These are phyloP conservation scores for Coriaria nepalensis DNA, from an alignment of 306 rosid genomes.

Conservation along the genomic window DNA sequence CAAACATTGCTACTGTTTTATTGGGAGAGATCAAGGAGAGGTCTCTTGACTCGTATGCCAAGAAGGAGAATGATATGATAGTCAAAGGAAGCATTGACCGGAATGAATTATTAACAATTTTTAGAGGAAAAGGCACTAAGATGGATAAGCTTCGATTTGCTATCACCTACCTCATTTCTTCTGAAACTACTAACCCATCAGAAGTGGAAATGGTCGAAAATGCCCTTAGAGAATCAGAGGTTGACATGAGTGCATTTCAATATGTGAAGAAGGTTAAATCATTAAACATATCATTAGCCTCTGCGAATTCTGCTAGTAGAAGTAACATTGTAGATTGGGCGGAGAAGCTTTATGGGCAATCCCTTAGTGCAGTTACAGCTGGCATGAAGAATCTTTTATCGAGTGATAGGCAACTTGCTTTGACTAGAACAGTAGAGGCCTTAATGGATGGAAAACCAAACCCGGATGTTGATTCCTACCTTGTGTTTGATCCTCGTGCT, in stretches of 20 bases:
- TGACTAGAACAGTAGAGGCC: slow-evolving; percentile 88
- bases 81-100: slow-evolving; percentile 77
- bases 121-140: slow-evolving; percentile 77
- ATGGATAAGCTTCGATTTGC: slow-evolving; percentile 93
- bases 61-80: slow-evolving; percentile 91
- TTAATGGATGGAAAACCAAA: slow-evolving; percentile 90
- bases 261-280: slow-evolving; percentile 90
- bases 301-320: slow-evolving; percentile 80
- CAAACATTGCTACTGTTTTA: slow-evolving; percentile 76
- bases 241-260: slow-evolving; percentile 82
- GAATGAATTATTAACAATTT: slow-evolving; percentile 53
- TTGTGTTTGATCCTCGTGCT: slow-evolving; percentile 80
- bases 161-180: slow-evolving; percentile 70
- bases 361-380: slow-evolving; percentile 87
- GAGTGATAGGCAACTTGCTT: slow-evolving; percentile 77
- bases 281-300: slow-evolving; percentile 63
- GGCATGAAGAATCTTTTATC: slow-evolving; percentile 90
- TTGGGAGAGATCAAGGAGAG: slow-evolving; percentile 96
- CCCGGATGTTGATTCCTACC: slow-evolving; percentile 77
- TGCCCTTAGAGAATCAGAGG: slow-evolving; percentile 68
- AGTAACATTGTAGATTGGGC: slow-evolving; percentile 99
- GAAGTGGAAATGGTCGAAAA: slow-evolving; percentile 88
- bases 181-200: slow-evolving; percentile 60
- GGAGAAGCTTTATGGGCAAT: slow-evolving; percentile 87
- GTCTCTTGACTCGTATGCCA: slow-evolving; percentile 81